Percentiles rank a stretch among this genome's conserved stretches.
phyloP scores from a whole-genome alignment of 140 eudicot genomes.

The Stevia rebaudiana region DNA sequence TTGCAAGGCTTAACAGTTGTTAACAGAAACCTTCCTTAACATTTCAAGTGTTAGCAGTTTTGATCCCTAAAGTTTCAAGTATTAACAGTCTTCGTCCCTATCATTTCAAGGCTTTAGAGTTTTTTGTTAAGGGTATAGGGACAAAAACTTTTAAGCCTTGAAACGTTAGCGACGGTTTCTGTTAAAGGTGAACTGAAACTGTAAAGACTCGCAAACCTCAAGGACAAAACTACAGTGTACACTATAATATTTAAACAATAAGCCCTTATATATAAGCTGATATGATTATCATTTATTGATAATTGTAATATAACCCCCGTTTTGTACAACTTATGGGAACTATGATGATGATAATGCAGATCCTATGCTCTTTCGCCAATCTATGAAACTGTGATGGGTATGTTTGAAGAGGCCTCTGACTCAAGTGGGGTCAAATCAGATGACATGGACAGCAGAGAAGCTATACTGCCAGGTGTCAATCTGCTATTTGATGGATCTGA shows the following conservation, averaged over 20 bases:
- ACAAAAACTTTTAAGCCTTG: too few relatives aligned
- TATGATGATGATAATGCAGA: conserved; percentile 41
- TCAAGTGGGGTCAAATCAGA: conserved; percentile 48
- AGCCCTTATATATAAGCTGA: background rate
- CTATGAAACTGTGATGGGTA: conserved; percentile 66
- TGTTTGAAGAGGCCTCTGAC: conserved; percentile 56
- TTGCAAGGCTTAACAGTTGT: too few relatives aligned
- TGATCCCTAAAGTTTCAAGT: too few relatives aligned
- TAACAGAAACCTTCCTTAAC: too few relatives aligned
- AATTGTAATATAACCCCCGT: background rate
- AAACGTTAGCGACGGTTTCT: too few relatives aligned
- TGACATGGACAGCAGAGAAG: conserved; percentile 77
- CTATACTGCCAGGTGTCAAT: conserved; percentile 78
- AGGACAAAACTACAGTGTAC: too few relatives aligned
- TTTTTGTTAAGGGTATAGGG: too few relatives aligned
- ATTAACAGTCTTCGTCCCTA: too few relatives aligned
- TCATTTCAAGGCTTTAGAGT: too few relatives aligned
- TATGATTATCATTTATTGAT: background rate
- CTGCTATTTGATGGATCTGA: conserved; percentile 90
- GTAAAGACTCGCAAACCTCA: too few relatives aligned
- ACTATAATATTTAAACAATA: background rate
- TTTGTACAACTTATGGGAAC: background rate
- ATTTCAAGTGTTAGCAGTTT: too few relatives aligned
- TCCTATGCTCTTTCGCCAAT: conserved; percentile 81
- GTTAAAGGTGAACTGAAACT: too few relatives aligned